Evolutionary conservation across 306 rosid species (phyloP), one percentile per base, ranked within the genome.

Genomic region (Corylus avellana): DNA sequence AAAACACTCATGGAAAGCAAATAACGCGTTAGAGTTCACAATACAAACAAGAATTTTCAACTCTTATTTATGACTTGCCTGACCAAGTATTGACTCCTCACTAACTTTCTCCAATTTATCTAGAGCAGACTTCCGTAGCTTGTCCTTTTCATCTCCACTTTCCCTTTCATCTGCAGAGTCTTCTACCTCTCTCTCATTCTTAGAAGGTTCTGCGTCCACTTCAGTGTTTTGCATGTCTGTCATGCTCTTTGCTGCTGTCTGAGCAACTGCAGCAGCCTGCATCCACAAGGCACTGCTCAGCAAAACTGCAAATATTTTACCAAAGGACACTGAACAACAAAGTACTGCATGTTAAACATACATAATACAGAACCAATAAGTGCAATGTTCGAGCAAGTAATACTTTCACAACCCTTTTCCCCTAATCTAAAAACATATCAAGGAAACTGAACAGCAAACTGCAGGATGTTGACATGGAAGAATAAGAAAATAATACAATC

Each of bases 81-180:
- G 96, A 78, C 99, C 87, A 78, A 96, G 83, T 17, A 91, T 29
- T 14, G 99, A 86, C 72, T 96, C 97, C 48, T 88, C 97, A 76
- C 99, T 85, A 69, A 97, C 99, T 77, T 93, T 95, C 96, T 91
- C 99, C 88, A 95, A 85, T 82, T 79, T 93, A 22, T 91, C 92
- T 78, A 96, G 70, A 80, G 98, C 96, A 83, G 92, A 84, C 86
- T 75, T 89, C 44, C 93, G 89, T 55, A 76, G 73, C 54, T 84
- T 84, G 17, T 79, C 87, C 39, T 56, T 37, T 80, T 89, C 97
- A 48, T 88, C 91, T 8, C 78, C 92, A 5, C 80, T 88, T 81
- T 87, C 94, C 81, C 68, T 84, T 58, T 77, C 88, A 68, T 70
- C 55, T 44, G 79, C 85, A 61, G 89, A 75, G 54, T 58, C 88